A percentile compares a stretch with the other conserved stretches of the same genome.
Evolutionary conservation across 2,329 filamentous ascomycete genomes (phyloP).

Genomic region (Mycosphaerella sp.): DNA sequence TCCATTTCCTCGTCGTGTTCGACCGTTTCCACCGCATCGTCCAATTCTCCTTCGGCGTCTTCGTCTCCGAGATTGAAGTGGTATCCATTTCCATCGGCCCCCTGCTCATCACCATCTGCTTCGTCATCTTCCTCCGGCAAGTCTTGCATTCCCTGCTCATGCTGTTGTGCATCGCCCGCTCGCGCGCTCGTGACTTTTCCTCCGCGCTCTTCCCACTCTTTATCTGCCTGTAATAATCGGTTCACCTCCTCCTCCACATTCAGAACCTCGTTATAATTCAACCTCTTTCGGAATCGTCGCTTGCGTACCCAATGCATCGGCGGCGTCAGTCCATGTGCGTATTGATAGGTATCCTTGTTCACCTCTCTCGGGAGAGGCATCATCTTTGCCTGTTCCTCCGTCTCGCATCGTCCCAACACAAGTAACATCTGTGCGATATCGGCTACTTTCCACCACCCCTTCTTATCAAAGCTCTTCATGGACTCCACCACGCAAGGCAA

Average conservation of each 20-base stretch:
- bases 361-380: constrained; percentile 64
- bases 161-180: constrained; percentile 4
- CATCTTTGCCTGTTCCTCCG: constrained; percentile 44
- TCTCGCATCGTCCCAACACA: constrained; percentile 62
- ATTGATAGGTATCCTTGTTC: constrained; percentile 60
- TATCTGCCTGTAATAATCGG: constrained; percentile 64
- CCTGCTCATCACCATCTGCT: constrained; percentile 32
- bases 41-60: constrained; percentile 44
- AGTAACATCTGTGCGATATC: constrained; percentile 87
- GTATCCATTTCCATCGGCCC: constrained; percentile 15
- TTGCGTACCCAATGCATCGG: constrained; percentile 82
- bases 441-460: constrained; percentile 79
- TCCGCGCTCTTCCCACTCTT: constrained; percentile 45
- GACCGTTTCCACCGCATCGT: constrained; percentile 31
- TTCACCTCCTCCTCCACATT: constrained; percentile 76
- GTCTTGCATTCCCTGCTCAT: background rate
- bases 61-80: constrained; percentile 38
- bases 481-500: constrained; percentile 81
- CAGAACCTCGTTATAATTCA: constrained; percentile 76
- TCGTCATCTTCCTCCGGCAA: background rate
- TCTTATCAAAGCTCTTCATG: constrained; percentile 90
- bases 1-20: constrained; percentile 35
- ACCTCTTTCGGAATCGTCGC: constrained; percentile 73
- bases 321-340: constrained; percentile 79
- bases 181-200: constrained; percentile 34